A percentile compares a stretch with the other conserved stretches of the same genome.
Conservation (phyloP, 2,329 filamentous ascomycete genomes). For the Massarina eburnea region DNA sequence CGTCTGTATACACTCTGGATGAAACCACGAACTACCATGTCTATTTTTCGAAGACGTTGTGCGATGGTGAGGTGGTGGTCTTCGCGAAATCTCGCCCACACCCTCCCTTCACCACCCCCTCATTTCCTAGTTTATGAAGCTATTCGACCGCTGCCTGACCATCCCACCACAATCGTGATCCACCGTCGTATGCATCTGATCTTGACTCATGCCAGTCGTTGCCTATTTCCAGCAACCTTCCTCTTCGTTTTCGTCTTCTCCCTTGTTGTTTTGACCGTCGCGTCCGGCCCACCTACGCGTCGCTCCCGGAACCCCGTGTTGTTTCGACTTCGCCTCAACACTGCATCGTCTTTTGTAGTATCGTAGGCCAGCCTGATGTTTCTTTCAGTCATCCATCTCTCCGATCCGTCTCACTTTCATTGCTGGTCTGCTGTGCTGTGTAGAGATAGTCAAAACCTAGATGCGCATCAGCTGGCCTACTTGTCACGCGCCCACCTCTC, state of each 20-base stretch:
- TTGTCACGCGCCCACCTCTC: constrained; percentile 4
- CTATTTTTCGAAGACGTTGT: too few species aligned
- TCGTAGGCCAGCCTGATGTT: neutral
- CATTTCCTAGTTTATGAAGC: neutral
- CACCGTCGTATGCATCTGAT: neutral
- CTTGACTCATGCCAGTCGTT: constrained; percentile 1
- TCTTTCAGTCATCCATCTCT: neutral
- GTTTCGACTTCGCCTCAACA: constrained; percentile 27
- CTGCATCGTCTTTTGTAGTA: constrained; percentile 2
- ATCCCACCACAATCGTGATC: neutral
- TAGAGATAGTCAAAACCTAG: neutral
- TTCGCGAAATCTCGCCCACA: neutral
- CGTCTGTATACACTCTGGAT: too few species aligned
- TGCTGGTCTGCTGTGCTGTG: neutral
- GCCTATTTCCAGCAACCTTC: neutral
- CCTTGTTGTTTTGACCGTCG: constrained; percentile 3
- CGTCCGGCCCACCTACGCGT: constrained; percentile 17
- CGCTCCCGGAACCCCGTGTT: constrained; percentile 13
- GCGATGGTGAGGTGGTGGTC: neutral
- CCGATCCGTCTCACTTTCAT: neutral
- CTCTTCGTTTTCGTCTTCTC: neutral
- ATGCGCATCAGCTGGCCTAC: constrained; percentile 4
- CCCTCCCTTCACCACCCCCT: neutral
- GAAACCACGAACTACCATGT: too few species aligned
- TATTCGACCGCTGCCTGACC: constrained; percentile 1